These are phyloP conservation scores for Sugiyamaella qingdaonensis DNA, from an alignment of 805 yeast genomes.

Conservation along the genomic window DNA sequence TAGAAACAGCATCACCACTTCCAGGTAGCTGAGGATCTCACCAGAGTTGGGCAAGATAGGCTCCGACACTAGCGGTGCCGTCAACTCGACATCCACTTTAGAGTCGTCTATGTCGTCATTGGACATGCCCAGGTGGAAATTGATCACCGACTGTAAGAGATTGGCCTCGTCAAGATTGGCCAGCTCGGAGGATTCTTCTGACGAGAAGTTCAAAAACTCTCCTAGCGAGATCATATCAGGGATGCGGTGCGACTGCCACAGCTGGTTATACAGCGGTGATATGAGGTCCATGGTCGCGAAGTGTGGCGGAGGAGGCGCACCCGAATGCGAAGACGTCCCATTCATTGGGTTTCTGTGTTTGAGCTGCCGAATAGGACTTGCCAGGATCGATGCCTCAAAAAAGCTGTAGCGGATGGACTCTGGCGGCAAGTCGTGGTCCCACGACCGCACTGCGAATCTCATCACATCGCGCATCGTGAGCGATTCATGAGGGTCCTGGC, in stretches of 20 bases:
- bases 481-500: slow-evolving; percentile 4
- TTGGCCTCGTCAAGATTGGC: slow-evolving; percentile 7
- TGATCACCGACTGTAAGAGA: slow-evolving; percentile 8
- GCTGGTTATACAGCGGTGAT: slow-evolving; percentile 4
- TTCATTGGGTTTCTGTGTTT: not conserved
- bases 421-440: slow-evolving; percentile 9
- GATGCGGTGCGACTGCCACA: slow-evolving; percentile 9
- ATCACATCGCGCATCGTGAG: slow-evolving; percentile 7
- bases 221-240: slow-evolving; percentile 7
- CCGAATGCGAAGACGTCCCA: not conserved
- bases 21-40: slow-evolving; percentile 5
- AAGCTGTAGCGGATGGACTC: slow-evolving; percentile 3
- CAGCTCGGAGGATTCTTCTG: slow-evolving; percentile 3
- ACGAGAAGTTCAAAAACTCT: slow-evolving; percentile 1
- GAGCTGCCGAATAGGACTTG: not conserved
- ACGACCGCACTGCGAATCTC: slow-evolving; percentile 1
- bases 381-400: slow-evolving; percentile 6
- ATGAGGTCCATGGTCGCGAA: slow-evolving; percentile 4
- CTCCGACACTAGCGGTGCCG: not conserved
- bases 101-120: slow-evolving; percentile 2
- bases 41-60: slow-evolving; percentile 1
- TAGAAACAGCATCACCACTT: slow-evolving; percentile 3
- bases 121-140: slow-evolving; percentile 8
- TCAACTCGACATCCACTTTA: not conserved
- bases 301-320: not conserved